Conservation (phyloP, 345 rosid species). For the Limnanthes douglasii region DNA sequence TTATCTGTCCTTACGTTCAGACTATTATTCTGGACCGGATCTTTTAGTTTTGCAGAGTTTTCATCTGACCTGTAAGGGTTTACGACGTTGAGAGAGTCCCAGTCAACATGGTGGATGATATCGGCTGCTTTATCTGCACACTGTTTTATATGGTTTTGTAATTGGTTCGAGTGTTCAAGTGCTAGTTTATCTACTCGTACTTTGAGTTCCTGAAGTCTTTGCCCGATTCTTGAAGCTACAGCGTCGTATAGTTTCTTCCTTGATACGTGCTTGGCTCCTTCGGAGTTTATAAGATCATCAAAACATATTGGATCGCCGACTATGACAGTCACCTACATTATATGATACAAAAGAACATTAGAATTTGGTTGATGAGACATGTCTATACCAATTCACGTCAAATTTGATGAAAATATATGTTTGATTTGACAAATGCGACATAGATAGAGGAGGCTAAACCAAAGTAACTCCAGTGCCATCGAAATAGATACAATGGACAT, state of each 20-base stretch:
- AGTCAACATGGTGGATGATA: constrained; percentile 32
- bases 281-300: constrained; percentile 41
- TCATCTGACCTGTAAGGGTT: constrained; percentile 11
- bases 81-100: constrained; percentile 45
- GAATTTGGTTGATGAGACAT: too few species aligned
- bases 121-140: constrained; percentile 21
- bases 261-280: constrained; percentile 24
- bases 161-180: constrained; percentile 21
- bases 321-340: constrained; percentile 63
- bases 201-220: constrained; percentile 40
- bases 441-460: too few species aligned
- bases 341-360: too few species aligned
- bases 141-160: constrained; percentile 7
- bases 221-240: constrained; percentile 66
- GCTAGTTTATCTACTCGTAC: constrained; percentile 51
- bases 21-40: too few species aligned
- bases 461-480: too few species aligned
- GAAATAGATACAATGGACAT: too few species aligned
- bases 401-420: too few species aligned
- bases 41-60: too few species aligned
- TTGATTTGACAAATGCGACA: too few species aligned
- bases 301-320: constrained; percentile 78
- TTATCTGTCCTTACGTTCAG: constrained; percentile 3
- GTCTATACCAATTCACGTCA: too few species aligned
- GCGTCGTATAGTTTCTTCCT: constrained; percentile 76